Evolutionary conservation across 2,329 filamentous ascomycete species (phyloP), one percentile per base, ranked within the genome.

Genomic region (Fusarium sp.): DNA sequence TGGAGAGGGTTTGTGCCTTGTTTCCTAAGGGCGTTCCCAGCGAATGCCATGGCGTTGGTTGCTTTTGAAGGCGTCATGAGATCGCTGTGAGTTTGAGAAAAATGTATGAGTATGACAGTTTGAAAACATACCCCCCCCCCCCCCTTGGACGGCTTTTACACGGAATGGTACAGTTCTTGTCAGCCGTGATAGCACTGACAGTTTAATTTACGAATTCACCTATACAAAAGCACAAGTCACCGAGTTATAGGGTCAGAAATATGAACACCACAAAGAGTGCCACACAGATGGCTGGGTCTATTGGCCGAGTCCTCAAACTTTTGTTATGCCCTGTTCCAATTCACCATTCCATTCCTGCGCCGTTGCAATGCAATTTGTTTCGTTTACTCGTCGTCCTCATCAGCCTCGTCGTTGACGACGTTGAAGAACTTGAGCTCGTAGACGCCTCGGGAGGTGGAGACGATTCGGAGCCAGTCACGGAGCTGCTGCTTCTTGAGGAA

Each of bases 341-440:
- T 71, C 70, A 74, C 73, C 71, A 74, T 73, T 63, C 72, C 62
- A 75, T 75, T 74, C 72, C 70, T 73, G 72, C 72, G 72, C 72
- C 72, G 68, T 57, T 67, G 65, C 56, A 57, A 75, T 71, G 63
- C 67, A 59, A 63, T 65, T 68, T 44, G 52, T 63, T 63, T 65
- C 76, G 77, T 90, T 89, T 97, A 99, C 84, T 99, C 96, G 80
- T 99, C 96, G 81, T 99, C 96, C 80, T 99, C 96, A 76, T 98
- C 96, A 77, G 89, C 94, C 82, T 94, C 95, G 83, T 99, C 96
- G 84, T 97, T 96, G 79, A 97, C 95, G 81, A 99, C 94, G 89
- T 99, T 99, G 94, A 97, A 99, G 94, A 99, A 99, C 88, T 97
- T 94, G 85, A 99, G 92, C 89, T 97, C 94, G 88, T 99, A 99